These are phyloP conservation scores for Eucalyptus erythrocorys DNA, from an alignment of 345 rosid genomes.

Conservation along the genomic window DNA sequence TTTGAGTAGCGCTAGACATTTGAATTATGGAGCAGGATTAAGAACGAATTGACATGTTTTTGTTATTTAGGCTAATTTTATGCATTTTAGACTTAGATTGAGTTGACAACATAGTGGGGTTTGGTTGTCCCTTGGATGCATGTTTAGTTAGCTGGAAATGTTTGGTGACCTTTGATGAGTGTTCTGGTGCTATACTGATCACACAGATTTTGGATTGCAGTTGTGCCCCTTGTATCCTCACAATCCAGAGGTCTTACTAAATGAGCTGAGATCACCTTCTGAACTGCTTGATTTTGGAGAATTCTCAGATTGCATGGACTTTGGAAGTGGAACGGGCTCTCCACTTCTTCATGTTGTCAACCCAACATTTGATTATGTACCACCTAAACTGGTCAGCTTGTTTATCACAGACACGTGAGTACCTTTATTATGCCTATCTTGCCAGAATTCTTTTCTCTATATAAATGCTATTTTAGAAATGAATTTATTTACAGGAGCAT, in stretches of 20 bases:
- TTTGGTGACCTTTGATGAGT: neutral
- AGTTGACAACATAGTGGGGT: neutral
- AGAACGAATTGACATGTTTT: neutral
- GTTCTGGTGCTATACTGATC: neutral
- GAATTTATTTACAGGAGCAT: neutral
- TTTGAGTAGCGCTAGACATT: neutral
- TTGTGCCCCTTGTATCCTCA: conserved; percentile 95
- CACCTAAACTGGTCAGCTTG: conserved; percentile 93
- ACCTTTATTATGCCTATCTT: neutral
- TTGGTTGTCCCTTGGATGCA: neutral
- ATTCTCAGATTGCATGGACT: conserved; percentile 93
- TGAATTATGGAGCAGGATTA: neutral
- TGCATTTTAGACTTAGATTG: neutral
- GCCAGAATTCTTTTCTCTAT: neutral
- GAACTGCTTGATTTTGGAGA: conserved; percentile 96
- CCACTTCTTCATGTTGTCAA: conserved; percentile 90
- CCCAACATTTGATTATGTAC: conserved; percentile 92
- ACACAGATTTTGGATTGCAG: conserved; percentile 24
- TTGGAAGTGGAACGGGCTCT: conserved; percentile 50
- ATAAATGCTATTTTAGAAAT: neutral
- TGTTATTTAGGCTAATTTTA: neutral
- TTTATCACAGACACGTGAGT: conserved; percentile 98
- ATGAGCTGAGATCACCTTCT: conserved; percentile 95
- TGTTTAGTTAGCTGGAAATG: neutral
- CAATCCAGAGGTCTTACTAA: conserved; percentile 87